Evolutionary conservation across 225 moss, liverwort and hornwort genomes (phyloP), one percentile per base, ranked within the genome.

Genomic region (Antitrichia curtipendula): DNA sequence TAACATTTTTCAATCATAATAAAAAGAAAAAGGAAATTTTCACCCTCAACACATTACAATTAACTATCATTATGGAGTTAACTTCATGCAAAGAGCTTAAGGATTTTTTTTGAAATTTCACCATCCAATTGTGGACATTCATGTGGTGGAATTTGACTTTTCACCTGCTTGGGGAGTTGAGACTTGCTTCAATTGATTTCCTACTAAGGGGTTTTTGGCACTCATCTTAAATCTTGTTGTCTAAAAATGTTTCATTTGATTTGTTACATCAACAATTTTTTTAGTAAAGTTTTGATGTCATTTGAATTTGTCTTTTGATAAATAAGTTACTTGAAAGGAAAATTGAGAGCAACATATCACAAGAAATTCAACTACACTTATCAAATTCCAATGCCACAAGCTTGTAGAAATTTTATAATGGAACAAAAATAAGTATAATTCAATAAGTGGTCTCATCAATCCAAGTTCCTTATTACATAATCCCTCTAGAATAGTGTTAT

Each of bases 41-140:
- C 6, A 16, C 6, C 17, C 0, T 29, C 1, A 17, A 10, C 4
- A 29, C 45, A 72, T 72, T 1, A 29, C 2, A 8, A 0, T 6
- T 72, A 17, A 29, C 7, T 47, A 47, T 18, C 5, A 28, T 10
- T 10, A 10, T 11, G 4, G 10, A 18, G 1, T 43, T 10, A 29
- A 45, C 72, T 72, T 72, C 29, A 72, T 17, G 1, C 7, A 10
- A 47, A 18, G 29, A 10, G 6, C 0, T 29, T 0, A 72, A 72
- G 10, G 10, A 45, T 6, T 2, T 45, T 17, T 45, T 28, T 0
- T 72, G 4, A 47, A 10, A 45, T 72, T 72, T 72, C 1, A 10
- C 16, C 15, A 72, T 72, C 17, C 10, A 29, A 72, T 45, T 45
- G 10, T 45, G 1, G 45, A 72, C 45, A 29, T 28, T 43, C 10